These are phyloP conservation scores for Zygnema cylindricum DNA, from an alignment of 139 green algal genomes.

Conservation along the genomic window DNA sequence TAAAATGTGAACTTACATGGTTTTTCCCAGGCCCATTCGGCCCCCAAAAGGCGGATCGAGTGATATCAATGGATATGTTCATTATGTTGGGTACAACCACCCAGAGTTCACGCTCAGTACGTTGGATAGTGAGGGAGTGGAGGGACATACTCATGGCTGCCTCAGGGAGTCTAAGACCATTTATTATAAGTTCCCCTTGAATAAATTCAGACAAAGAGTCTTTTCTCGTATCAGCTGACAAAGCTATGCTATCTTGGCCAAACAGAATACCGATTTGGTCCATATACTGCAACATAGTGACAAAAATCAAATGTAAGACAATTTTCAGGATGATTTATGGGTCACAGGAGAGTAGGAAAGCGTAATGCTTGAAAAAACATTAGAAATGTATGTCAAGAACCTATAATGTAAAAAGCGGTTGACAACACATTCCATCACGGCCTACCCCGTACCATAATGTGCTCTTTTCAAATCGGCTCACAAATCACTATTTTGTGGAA, in stretches of 20 bases:
- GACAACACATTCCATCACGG: too few relatives aligned
- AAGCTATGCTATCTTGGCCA: not conserved
- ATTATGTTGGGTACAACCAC: not conserved
- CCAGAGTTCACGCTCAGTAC: not conserved
- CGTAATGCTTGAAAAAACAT: too few relatives aligned
- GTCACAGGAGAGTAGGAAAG: not conserved
- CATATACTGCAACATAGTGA: slow-evolving; percentile 56
- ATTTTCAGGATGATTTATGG: not conserved
- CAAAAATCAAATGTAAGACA: too few relatives aligned
- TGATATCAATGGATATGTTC: slow-evolving; percentile 15
- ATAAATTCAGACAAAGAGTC: not conserved
- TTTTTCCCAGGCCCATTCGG: not conserved
- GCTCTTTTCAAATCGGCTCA: too few relatives aligned
- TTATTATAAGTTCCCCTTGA: slow-evolving; percentile 33
- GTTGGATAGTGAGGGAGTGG: not conserved
- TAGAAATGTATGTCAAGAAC: not conserved
- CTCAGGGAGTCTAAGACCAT: slow-evolving; percentile 20
- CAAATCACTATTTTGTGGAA: too few relatives aligned
- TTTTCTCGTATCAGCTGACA: slow-evolving; percentile 13
- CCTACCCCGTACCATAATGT: too few relatives aligned
- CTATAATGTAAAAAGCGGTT: too few relatives aligned
- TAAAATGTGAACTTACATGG: slow-evolving; percentile 32
- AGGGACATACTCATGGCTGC: slow-evolving; percentile 28
- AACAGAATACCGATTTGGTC: slow-evolving; percentile 32
- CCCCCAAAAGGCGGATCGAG: slow-evolving; percentile 19